These are phyloP conservation scores for Leonotis leonurus DNA, from an alignment of 257 asterid species.

Conservation along the genomic window DNA sequence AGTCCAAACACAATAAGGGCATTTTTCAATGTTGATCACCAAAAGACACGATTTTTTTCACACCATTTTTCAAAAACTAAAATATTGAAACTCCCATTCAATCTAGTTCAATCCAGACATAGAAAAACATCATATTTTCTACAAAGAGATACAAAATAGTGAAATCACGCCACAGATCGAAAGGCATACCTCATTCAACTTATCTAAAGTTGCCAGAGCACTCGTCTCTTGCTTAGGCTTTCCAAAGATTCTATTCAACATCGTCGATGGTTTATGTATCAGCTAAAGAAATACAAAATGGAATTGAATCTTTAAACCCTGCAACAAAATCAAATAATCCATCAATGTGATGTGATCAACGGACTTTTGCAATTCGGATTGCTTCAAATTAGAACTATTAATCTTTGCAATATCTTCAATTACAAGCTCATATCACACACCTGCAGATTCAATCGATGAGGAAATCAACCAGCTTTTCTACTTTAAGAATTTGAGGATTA, in stretches of 20 bases:
- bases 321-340: conserved; percentile 11
- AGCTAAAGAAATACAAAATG: background rate
- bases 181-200: conserved; percentile 56
- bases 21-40: no score
- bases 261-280: conserved; percentile 24
- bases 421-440: conserved; percentile 5
- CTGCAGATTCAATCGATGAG: conserved; percentile 23
- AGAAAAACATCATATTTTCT: no score
- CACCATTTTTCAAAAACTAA: background rate
- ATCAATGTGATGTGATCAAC: conserved; percentile 23
- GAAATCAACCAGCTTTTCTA: conserved; percentile 11
- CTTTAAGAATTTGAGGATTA: conserved; percentile 7
- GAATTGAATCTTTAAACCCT: conserved; percentile 22
- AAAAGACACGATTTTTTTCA: no score
- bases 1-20: no score
- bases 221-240: conserved; percentile 61
- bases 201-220: conserved; percentile 67
- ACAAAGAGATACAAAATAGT: no score
- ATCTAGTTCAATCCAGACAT: background rate
- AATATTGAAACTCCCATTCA: background rate
- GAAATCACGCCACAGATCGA: conserved; percentile 4
- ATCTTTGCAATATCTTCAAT: background rate
- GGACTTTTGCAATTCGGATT: background rate
- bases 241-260: conserved; percentile 63
- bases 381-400: conserved; percentile 5